Evolutionary conservation across 2,329 filamentous ascomycete species (phyloP), one percentile per base, ranked within the genome.

Genomic region (Ophiostoma quercus): DNA sequence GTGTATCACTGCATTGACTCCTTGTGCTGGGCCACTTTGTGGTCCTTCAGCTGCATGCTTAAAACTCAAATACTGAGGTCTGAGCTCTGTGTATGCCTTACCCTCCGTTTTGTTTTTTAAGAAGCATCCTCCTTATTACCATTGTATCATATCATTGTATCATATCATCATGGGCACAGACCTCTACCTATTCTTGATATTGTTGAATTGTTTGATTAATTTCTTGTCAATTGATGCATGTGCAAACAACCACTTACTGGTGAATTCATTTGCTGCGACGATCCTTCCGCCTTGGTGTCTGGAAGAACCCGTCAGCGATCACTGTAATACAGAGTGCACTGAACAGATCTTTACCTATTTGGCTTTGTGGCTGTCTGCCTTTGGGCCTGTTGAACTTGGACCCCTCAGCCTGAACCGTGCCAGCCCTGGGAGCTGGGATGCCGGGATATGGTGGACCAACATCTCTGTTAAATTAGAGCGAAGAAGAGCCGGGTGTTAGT

Each of bases 381-480:
- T 41, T 14, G 11, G 11, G 9, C 12, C 12, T 25, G 11, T 14
- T 57, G 51, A 29, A 29, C 16, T 25, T 25, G 9, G n/a, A 25
- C n/a, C 51, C 51, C 51, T 57, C 54, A 32, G 54, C 54, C 54
- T n/a, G 60, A 63, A 37, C 60, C 60, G 60, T 63, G 60, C 60
- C 60, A 63, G 60, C 60, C 60, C 60, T 63, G 60, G 22, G 60
- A 32, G 60, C 29, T 63, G 60, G 60, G 60, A 63, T 60, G 22
- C 54, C 54, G 54, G 54, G 54, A 29, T 60, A 16, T 60, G n/a
- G 60, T 37, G 60, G 60, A 34, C 60, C 60, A 34, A 12, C 60
- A 63, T 37, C 60, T 63, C 60, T 63, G 60, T 63, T 63, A 37
- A 63, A 63, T 63, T 63, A 63, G 29, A 63, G 60, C 60, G 60